Evolutionary conservation across 2,329 filamentous ascomycete genomes (phyloP).

Genomic region (Neofusicoccum kwambonambiense): DNA sequence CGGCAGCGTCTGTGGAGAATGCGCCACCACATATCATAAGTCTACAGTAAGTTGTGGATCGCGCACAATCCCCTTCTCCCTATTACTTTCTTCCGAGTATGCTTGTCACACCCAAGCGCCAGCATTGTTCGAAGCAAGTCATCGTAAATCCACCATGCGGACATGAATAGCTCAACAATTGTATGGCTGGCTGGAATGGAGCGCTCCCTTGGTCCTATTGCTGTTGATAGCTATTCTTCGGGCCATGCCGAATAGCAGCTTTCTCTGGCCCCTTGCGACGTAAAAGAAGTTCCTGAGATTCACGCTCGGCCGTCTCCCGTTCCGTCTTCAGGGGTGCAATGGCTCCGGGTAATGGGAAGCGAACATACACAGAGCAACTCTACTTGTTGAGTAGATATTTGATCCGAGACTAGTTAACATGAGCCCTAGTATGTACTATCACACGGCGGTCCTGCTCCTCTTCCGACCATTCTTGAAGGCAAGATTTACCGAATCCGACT

Average conservation of each 20-base stretch:
- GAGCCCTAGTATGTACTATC: constrained; percentile 22
- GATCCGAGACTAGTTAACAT: neutral
- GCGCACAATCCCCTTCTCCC: neutral
- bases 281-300: too few relatives aligned
- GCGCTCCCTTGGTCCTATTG: too few relatives aligned
- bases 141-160: too few relatives aligned
- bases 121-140: too few relatives aligned
- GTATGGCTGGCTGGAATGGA: too few relatives aligned
- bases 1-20: constrained; percentile 18
- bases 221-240: too few relatives aligned
- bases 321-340: too few relatives aligned
- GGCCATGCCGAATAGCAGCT: too few relatives aligned
- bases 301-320: too few relatives aligned
- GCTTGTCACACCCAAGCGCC: neutral
- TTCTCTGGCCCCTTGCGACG: too few relatives aligned
- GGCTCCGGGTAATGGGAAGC: neutral
- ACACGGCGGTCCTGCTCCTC: constrained; percentile 23
- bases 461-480: constrained; percentile 25
- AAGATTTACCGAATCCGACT: constrained; percentile 21
- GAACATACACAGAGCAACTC: too few relatives aligned
- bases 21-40: constrained; percentile 22
- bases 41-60: constrained; percentile 21
- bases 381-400: neutral
- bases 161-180: too few relatives aligned
- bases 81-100: neutral